A percentile compares a stretch with the other conserved stretches of the same genome.
These are phyloP conservation scores for Coccomyxa subellipsoidea DNA, from an alignment of 163 green algal genomes.

Conservation along the genomic window DNA sequence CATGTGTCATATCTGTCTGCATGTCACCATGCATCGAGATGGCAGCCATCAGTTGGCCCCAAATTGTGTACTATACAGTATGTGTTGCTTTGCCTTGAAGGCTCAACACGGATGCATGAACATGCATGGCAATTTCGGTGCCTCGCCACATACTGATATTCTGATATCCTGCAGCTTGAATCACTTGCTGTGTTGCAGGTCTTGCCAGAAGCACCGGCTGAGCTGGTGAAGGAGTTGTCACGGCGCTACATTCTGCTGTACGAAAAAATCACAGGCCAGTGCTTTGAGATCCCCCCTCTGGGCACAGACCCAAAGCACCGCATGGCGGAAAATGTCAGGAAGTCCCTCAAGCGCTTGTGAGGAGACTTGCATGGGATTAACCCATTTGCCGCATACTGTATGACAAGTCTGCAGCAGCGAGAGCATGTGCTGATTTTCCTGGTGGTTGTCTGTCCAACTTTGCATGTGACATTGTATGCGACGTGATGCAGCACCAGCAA, in stretches of 20 bases:
- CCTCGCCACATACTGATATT: not conserved
- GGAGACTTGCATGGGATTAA: not conserved
- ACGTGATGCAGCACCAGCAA: no score
- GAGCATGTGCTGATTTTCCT: no score
- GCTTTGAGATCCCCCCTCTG: conserved; percentile 46
- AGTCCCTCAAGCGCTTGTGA: not conserved
- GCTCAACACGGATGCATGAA: not conserved
- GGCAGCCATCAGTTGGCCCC: no score
- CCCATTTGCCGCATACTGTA: no score
- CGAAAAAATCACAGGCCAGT: conserved; percentile 90
- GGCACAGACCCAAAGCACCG: not conserved
- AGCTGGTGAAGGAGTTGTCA: conserved; percentile 87
- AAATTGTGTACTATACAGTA: not conserved
- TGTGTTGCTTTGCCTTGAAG: not conserved
- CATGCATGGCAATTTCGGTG: not conserved
- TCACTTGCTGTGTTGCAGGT: conserved; percentile 31
- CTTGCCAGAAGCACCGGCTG: conserved; percentile 82
- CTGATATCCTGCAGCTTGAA: not conserved
- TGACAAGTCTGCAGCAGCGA: no score
- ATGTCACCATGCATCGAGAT: not conserved
- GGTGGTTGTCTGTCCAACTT: no score
- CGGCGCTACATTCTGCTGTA: conserved; percentile 94
- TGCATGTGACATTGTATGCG: no score
- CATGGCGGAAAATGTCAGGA: not conserved
- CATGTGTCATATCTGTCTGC: no score